phyloP scores from a whole-genome alignment of 2,329 filamentous ascomycete species.

The Colletotrichum sansevieriae region DNA sequence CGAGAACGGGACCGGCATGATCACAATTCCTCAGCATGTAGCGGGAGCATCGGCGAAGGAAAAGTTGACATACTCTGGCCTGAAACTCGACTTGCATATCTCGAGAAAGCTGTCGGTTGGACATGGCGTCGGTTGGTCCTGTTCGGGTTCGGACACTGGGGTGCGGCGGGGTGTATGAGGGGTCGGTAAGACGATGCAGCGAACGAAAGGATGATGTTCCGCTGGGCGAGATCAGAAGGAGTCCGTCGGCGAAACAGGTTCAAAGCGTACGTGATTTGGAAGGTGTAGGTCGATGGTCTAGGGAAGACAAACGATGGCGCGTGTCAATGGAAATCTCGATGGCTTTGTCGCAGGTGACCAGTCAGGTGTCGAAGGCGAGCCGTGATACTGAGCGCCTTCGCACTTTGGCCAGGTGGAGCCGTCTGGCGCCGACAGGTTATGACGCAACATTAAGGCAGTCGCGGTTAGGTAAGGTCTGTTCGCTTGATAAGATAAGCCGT shows the following conservation, averaged over 20 bases:
- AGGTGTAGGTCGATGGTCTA: neutral
- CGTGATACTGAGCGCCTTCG: neutral
- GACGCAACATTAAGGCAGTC: conserved; percentile 1
- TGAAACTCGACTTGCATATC: conserved; percentile 75
- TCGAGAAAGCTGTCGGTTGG: conserved; percentile 69
- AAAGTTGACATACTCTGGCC: conserved; percentile 59
- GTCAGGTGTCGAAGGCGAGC: neutral
- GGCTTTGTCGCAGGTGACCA: neutral
- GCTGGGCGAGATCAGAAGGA: no score
- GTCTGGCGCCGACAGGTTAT: neutral
- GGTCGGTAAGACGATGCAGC: neutral
- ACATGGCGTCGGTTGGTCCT: conserved; percentile 57
- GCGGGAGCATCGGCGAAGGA: neutral
- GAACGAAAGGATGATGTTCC: neutral
- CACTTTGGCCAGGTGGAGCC: conserved; percentile 11
- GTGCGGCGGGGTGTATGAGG: neutral
- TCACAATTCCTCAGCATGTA: neutral
- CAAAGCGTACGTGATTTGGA: neutral
- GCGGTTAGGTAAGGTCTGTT: neutral
- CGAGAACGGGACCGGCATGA: neutral
- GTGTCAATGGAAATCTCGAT: conserved; percentile 2
- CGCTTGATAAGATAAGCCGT: no score
- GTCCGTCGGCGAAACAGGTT: no score
- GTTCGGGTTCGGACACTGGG: conserved; percentile 7
- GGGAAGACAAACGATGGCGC: neutral